Evolutionary conservation across 352 stramenopile species (phyloP).

Genomic region (Phytophthora tubulina): DNA sequence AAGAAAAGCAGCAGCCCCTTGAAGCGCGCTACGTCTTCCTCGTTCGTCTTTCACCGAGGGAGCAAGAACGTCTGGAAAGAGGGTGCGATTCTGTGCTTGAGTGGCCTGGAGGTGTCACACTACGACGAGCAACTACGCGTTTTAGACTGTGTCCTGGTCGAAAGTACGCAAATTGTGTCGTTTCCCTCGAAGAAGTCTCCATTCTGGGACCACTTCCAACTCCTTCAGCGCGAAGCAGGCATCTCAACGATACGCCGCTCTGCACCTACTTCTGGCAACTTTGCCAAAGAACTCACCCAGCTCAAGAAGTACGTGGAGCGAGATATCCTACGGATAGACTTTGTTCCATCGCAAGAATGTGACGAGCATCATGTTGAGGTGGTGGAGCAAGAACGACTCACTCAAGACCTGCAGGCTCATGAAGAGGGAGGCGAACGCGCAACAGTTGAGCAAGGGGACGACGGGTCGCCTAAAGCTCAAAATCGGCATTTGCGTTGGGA

Average conservation of each 20-base stretch:
- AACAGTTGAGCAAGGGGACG: conserved; percentile 4
- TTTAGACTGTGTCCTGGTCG: conserved; percentile 64
- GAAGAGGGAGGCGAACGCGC: conserved; percentile 27
- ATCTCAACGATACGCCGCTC: conserved; percentile 5
- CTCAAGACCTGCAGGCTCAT: conserved; percentile 57
- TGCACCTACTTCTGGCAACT: conserved; percentile 9
- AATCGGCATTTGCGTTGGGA: conserved; percentile 42
- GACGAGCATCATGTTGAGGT: conserved; percentile 46
- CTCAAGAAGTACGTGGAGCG: conserved; percentile 65
- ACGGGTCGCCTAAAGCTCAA: not conserved
- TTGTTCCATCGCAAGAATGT: conserved; percentile 49
- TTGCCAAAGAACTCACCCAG: conserved; percentile 32
- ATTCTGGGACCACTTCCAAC: conserved; percentile 47
- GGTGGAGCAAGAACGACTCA: conserved; percentile 53
- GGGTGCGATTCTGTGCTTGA: conserved; percentile 62
- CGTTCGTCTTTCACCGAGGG: conserved; percentile 59
- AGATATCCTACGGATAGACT: conserved; percentile 52
- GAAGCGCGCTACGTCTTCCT: conserved; percentile 24
- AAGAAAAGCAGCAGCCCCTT: conserved; percentile 24
- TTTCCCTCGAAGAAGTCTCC: conserved; percentile 69
- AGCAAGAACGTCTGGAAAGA: conserved; percentile 62
- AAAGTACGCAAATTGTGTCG: conserved; percentile 65
- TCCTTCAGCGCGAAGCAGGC: conserved; percentile 24
- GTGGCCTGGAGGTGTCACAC: conserved; percentile 69
- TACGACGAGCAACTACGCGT: conserved; percentile 65